Evolutionary conservation across 139 green algal genomes (phyloP), one percentile per base, ranked within the genome.

Genomic region (Bryopsis sp.): DNA sequence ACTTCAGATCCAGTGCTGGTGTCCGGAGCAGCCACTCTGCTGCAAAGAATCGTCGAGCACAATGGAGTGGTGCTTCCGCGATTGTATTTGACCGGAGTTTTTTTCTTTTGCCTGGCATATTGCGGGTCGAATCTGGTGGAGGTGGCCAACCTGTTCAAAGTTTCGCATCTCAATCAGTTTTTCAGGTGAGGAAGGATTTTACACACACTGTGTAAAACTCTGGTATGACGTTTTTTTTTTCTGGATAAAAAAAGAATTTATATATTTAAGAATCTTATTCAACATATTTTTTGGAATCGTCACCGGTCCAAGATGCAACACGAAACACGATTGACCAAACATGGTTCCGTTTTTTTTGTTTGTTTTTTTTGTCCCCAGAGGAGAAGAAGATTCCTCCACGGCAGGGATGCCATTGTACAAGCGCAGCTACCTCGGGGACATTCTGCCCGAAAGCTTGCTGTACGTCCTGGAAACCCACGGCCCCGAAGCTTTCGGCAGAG

Each of bases 401-500:
- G 58, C 74, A 22, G 78, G 76, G 0, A 70, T 79, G 48, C 74
- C 84, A 0, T 77, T 97, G 34, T 76, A 77, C 2, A 61, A 82
- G 48, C 79, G 84, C 43, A 89, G 76, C 66, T 89, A 92, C 67
- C 82, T 98, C 54, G 92, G 91, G 24, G 74, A 73, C 15, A 74
- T 95, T 54, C 80, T 98, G 63, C 92, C 92, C 5, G 89, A 97
- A 79, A 88, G 74, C 48, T 80, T 98, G 70, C 82, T 98, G 33
- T 87, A 96, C 72, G 73, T 92, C 39, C 81, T 98, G 39, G 82
- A 90, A 46, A 74, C 68, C 48, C 70, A 79, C 4, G 82, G 87
- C 0, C 59, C 89, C 2, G 72, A 78, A 5, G 80, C 79, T 0
- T 96, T 97, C 82, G 84, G 90, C 0, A 75, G 76, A 32, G 88